These are phyloP conservation scores for Debaryomyces udenii DNA, from an alignment of 1,139 yeast genomes.

Conservation along the genomic window DNA sequence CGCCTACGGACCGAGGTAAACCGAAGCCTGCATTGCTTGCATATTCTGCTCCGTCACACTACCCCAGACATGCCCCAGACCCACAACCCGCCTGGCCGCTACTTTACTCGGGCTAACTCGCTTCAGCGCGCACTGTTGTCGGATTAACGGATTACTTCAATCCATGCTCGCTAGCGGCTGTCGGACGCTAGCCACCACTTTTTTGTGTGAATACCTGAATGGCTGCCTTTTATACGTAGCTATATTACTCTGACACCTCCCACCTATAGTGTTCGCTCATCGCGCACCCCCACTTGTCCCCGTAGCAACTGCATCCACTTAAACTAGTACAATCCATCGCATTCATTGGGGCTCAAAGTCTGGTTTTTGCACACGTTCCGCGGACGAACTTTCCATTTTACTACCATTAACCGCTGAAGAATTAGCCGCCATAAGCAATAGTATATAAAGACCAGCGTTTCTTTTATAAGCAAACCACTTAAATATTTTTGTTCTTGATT, in stretches of 20 bases:
- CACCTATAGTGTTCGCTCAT: too few relatives aligned
- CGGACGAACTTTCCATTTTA: background rate
- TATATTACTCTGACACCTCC: too few relatives aligned
- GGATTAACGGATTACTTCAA: background rate
- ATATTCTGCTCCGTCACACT: background rate
- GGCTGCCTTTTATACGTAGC: too few relatives aligned
- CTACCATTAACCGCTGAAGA: constrained; percentile 1
- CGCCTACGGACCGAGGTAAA: too few relatives aligned
- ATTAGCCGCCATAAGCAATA: background rate
- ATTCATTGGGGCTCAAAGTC: background rate
- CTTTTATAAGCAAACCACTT: constrained; percentile 1
- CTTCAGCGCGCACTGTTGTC: background rate
- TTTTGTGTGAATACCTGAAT: too few relatives aligned
- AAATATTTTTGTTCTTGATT: constrained; percentile 1
- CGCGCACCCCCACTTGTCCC: too few relatives aligned
- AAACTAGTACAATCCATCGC: too few relatives aligned
- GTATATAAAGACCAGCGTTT: constrained; percentile 7
- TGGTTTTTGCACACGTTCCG: background rate
- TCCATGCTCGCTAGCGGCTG: too few relatives aligned
- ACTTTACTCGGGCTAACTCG: background rate
- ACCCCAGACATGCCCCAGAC: background rate
- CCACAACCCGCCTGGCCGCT: background rate
- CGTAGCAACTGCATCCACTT: too few relatives aligned
- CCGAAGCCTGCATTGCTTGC: background rate
- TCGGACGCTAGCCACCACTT: too few relatives aligned